Evolutionary conservation across 225 moss, liverwort and hornwort genomes (phyloP).

Genomic region (Asterella californica): DNA sequence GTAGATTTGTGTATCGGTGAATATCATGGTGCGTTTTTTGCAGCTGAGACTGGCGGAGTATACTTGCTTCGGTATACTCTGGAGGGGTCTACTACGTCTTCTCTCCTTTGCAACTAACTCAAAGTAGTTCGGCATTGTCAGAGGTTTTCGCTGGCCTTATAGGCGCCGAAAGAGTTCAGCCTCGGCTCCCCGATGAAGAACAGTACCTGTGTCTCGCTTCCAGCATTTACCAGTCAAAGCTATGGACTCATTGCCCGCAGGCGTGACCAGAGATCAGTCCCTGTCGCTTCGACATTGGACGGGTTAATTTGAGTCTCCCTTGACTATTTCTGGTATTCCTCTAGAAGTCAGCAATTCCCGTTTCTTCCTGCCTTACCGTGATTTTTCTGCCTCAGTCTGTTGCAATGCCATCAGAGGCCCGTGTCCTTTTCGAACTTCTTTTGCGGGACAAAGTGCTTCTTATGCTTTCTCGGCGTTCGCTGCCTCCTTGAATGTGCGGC

Average conservation of each 20-base stretch:
- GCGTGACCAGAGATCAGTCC: not conserved
- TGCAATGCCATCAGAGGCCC: not conserved
- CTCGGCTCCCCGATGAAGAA: constrained; percentile 5
- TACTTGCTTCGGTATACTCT: not conserved
- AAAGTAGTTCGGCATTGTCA: constrained; percentile 8
- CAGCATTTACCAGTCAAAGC: not conserved
- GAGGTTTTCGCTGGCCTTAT: constrained; percentile 1
- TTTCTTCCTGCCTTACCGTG: not conserved
- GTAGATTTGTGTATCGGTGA: not conserved
- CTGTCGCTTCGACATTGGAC: not conserved
- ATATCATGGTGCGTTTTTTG: not conserved
- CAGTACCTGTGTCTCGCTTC: constrained; percentile 6
- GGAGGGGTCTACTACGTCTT: not conserved
- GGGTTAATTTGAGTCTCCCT: not conserved
- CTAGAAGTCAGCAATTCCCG: not conserved
- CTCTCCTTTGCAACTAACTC: not conserved
- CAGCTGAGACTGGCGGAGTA: not conserved
- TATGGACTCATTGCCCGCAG: constrained; percentile 8
- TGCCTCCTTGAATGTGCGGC: not conserved
- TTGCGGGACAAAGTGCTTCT: not conserved
- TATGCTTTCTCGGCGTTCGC: not conserved
- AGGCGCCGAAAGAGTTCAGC: constrained; percentile 2
- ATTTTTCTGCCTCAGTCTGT: too few relatives aligned
- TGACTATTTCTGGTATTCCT: not conserved
- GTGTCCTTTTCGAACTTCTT: not conserved